A percentile compares a stretch with the other conserved stretches of the same genome.
phyloP scores from a whole-genome alignment of 2,329 filamentous ascomycete species.

The Plenodomus biglobosus region DNA sequence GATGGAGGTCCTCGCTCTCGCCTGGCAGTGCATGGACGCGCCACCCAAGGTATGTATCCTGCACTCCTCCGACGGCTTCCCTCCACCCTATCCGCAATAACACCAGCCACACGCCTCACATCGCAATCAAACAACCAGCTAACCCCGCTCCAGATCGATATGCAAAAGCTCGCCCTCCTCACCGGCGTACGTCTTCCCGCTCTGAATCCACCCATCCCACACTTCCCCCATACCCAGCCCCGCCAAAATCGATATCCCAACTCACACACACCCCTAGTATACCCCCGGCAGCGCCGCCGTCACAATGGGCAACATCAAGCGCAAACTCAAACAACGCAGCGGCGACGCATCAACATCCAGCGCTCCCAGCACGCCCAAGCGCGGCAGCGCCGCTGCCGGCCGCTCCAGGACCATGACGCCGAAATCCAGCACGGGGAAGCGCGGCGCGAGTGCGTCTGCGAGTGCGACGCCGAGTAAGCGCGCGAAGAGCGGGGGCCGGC shows the following conservation, averaged over 20 bases:
- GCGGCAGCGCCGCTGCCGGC: not conserved
- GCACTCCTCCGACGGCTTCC: not conserved
- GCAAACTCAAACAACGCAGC: slow-evolving; percentile 28
- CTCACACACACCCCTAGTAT: slow-evolving; percentile 12
- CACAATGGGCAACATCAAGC: slow-evolving; percentile 37
- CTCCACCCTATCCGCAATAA: not conserved
- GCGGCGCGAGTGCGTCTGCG: slow-evolving; percentile 15
- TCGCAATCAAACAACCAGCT: slow-evolving; percentile 11
- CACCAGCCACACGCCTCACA: not conserved
- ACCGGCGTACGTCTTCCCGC: slow-evolving; percentile 1
- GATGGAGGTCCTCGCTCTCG: slow-evolving; percentile 34
- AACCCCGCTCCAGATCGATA: slow-evolving; percentile 12
- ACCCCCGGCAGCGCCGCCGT: slow-evolving; percentile 27
- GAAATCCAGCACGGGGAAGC: slow-evolving; percentile 10
- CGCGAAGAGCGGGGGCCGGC: slow-evolving; percentile 11
- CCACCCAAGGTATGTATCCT: slow-evolving; percentile 33
- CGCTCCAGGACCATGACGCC: slow-evolving; percentile 6
- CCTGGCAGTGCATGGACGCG: slow-evolving; percentile 40
- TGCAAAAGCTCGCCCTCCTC: slow-evolving; percentile 22
- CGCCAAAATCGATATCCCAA: too few species aligned
- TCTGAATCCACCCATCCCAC: too few species aligned
- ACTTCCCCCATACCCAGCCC: not conserved
- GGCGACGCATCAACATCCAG: slow-evolving; percentile 7
- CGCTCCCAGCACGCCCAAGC: slow-evolving; percentile 23
- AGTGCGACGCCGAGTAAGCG: slow-evolving; percentile 6